Percentiles rank a stretch among this genome's conserved stretches.
These are phyloP conservation scores for Seiridium unicorne DNA, from an alignment of 2,329 filamentous ascomycete genomes.

Conservation along the genomic window DNA sequence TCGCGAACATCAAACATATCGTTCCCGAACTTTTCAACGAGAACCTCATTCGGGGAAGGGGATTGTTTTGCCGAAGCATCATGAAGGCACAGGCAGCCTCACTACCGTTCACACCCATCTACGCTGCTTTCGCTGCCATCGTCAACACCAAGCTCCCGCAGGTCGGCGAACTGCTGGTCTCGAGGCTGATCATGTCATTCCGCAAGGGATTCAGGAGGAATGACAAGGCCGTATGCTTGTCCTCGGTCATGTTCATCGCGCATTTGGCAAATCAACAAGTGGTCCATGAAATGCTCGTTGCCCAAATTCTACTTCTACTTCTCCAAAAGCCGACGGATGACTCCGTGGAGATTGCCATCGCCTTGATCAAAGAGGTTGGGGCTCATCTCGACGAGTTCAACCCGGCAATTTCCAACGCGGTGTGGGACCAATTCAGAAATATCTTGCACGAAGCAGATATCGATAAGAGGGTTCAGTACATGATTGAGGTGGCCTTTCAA, in stretches of 20 bases:
- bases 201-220: conserved; percentile 94
- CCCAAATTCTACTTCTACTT: conserved; percentile 87
- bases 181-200: conserved; percentile 85
- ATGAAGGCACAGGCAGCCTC: conserved; percentile 98
- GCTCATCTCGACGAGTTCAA: conserved; percentile 97
- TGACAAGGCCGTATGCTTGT: conserved; percentile 93
- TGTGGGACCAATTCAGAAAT: conserved; percentile 94
- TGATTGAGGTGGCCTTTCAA: conserved; percentile 97
- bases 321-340: conserved; percentile 96
- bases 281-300: conserved; percentile 87
- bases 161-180: conserved; percentile 86
- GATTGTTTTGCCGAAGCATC: conserved; percentile 90
- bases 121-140: conserved; percentile 92
- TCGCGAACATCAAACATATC: conserved; percentile 96
- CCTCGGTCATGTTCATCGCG: conserved; percentile 90
- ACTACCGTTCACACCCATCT: conserved; percentile 93
- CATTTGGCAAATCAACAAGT: conserved; percentile 97
- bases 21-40: conserved; percentile 94
- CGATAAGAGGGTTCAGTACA: conserved; percentile 97
- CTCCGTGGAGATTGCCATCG: conserved; percentile 95
- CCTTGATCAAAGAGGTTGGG: conserved; percentile 87
- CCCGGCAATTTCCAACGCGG: conserved; percentile 77
- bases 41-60: conserved; percentile 87
- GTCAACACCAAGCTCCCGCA: conserved; percentile 97
- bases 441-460: conserved; percentile 97